Conservation (phyloP, 2,329 filamentous ascomycete species). For the Sphaerulina musiva region DNA sequence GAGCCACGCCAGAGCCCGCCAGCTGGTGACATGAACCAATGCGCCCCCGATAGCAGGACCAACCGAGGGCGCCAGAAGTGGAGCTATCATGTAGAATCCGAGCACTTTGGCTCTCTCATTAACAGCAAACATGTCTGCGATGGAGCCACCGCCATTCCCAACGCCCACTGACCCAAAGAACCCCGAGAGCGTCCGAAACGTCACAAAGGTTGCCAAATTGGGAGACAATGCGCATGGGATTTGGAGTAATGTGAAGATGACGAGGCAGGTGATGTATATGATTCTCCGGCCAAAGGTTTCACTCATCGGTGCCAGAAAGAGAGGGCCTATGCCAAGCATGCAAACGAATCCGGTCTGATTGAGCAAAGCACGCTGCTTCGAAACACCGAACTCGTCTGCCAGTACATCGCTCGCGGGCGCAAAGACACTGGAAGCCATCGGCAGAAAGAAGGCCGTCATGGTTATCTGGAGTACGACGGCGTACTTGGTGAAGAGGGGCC, state of each 20-base stretch:
- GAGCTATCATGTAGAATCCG: slow-evolving; percentile 40
- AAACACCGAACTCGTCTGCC: slow-evolving; percentile 39
- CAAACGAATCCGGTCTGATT: slow-evolving; percentile 46
- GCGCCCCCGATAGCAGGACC: slow-evolving; percentile 40
- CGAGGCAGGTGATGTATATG: slow-evolving; percentile 40
- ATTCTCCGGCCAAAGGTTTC: slow-evolving; percentile 44
- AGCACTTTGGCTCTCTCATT: slow-evolving; percentile 41
- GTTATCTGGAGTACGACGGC: slow-evolving; percentile 6
- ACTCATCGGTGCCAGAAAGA: slow-evolving; percentile 42
- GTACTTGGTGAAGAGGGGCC: slow-evolving; percentile 13
- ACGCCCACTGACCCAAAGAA: slow-evolving; percentile 47
- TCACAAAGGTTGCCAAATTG: slow-evolving; percentile 40
- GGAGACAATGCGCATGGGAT: slow-evolving; percentile 43
- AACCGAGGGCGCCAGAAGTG: slow-evolving; percentile 34
- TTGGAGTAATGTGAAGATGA: slow-evolving; percentile 41
- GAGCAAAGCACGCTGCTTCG: slow-evolving; percentile 37
- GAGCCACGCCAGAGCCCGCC: slow-evolving; percentile 45
- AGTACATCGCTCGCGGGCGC: slow-evolving; percentile 28
- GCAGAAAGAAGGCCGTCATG: slow-evolving; percentile 14
- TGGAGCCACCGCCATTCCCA: slow-evolving; percentile 46
- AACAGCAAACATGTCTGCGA: slow-evolving; percentile 45
- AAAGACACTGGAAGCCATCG: slow-evolving; percentile 16
- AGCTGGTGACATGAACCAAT: slow-evolving; percentile 39
- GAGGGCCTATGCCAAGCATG: slow-evolving; percentile 43
- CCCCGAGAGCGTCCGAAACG: slow-evolving; percentile 40